phyloP scores from a whole-genome alignment of 495 filamentous ascomycete genomes.

The Aspergillus cristatus region DNA sequence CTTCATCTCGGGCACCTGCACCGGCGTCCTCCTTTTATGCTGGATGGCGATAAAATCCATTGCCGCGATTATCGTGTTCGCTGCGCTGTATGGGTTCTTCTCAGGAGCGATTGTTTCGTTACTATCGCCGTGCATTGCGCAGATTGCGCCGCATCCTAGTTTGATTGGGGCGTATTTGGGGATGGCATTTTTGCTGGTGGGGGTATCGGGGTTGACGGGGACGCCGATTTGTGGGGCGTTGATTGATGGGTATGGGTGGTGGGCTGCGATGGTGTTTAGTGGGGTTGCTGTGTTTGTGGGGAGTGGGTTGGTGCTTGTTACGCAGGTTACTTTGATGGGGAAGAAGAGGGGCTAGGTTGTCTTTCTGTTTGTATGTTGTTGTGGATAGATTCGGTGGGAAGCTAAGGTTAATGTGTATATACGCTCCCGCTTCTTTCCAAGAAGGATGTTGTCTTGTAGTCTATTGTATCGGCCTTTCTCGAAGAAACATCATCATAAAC shows the following conservation, averaged over 20 bases:
- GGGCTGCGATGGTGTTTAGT: too few species aligned
- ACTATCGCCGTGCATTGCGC: background rate
- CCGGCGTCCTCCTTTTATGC: constrained; percentile 15
- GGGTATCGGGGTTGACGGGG: constrained; percentile 44
- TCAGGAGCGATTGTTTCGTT: constrained; percentile 49
- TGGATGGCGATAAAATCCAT: constrained; percentile 42
- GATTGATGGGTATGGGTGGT: constrained; percentile 6
- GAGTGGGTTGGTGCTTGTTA: too few species aligned
- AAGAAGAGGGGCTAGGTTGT: too few species aligned
- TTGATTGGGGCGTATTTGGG: constrained; percentile 53
- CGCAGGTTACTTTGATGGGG: too few species aligned
- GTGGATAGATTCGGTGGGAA: too few species aligned
- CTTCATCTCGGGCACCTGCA: constrained; percentile 4
- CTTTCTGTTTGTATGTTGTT: too few species aligned
- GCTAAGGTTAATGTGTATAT: too few species aligned
- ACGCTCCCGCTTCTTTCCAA: too few species aligned
- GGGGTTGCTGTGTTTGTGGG: too few species aligned
- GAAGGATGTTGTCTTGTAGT: too few species aligned
- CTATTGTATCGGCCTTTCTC: too few species aligned
- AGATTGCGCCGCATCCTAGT: constrained; percentile 4
- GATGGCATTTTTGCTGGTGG: constrained; percentile 39
- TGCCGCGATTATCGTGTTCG: constrained; percentile 41
- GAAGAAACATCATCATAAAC: too few species aligned
- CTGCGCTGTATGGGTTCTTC: constrained; percentile 46
- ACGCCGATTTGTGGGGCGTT: constrained; percentile 52